These are phyloP conservation scores for Sabuloglossum arenarium DNA, from an alignment of 495 filamentous ascomycete genomes.

Conservation along the genomic window DNA sequence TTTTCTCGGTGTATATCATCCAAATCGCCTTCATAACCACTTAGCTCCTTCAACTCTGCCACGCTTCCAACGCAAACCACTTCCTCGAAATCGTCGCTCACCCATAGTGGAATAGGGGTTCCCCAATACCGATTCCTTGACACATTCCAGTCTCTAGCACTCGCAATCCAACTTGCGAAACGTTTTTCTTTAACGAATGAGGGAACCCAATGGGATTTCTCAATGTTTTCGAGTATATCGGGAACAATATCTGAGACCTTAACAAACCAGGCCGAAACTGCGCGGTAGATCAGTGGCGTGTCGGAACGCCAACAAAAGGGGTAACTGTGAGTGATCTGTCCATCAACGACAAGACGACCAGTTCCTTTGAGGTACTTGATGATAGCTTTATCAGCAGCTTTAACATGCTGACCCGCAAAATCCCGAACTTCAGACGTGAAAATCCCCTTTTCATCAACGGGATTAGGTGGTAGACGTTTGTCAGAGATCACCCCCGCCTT, in stretches of 20 bases:
- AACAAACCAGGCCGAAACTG: constrained; percentile 92
- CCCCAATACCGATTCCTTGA: constrained; percentile 95
- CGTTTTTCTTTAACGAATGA: constrained; percentile 79
- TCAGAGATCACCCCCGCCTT: constrained; percentile 59
- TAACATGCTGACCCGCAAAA: constrained; percentile 80
- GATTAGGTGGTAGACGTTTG: constrained; percentile 65
- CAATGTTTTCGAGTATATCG: constrained; percentile 74
- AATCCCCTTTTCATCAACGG: constrained; percentile 60
- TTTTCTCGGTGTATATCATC: constrained; percentile 89
- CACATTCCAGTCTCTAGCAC: constrained; percentile 95
- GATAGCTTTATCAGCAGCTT: constrained; percentile 85
- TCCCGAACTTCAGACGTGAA: constrained; percentile 69
- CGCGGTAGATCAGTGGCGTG: constrained; percentile 83
- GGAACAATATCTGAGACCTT: constrained; percentile 71
- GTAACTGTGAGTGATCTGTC: constrained; percentile 83
- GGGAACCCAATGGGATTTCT: constrained; percentile 87
- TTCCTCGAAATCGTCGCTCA: constrained; percentile 72
- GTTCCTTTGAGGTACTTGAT: constrained; percentile 73
- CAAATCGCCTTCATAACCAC: constrained; percentile 66
- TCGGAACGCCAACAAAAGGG: constrained; percentile 93
- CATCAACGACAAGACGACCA: constrained; percentile 67
- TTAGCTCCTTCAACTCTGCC: constrained; percentile 67
- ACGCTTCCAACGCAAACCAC: constrained; percentile 73
- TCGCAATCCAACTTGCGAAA: constrained; percentile 71
- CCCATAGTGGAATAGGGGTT: constrained; percentile 85